Evolutionary conservation across 371 early-diverging fungal species (phyloP), one percentile per base, ranked within the genome.

Genomic region (Mortierella sp.): DNA sequence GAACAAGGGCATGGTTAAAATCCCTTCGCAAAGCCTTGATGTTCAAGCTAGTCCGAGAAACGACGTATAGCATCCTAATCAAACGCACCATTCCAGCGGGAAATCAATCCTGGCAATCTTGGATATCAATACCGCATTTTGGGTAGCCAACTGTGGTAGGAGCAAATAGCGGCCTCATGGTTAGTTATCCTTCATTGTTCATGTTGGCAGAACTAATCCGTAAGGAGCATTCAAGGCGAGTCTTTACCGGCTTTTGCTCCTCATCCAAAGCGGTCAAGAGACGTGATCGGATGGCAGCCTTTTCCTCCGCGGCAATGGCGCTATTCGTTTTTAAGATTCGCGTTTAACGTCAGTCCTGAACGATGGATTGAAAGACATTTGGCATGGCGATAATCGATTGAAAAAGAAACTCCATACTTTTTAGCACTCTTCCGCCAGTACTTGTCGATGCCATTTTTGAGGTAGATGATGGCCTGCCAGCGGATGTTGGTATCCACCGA

Each of bases 361-460:
- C n/a, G 19, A 5, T 45, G 45, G 45, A 45, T 7, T 12, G n/a
- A 12, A 7, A 45, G 34, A 7, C 34, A 34, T 2, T 13, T 54
- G 7, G 50, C 16, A 24, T 21, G 34, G n/a, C n/a, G n/a, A n/a
- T n/a, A n/a, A 34, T 61, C 30, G 50, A 47, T 16, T 6, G 41
- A 31, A 58, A 18, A 28, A 42, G 41, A n/a, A 13, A 42, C 18
- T 10, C 31, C 63, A 62, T 81, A 93, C 92, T 86, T 86, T 79
- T 82, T 86, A 12, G 91, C 91, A 3, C 90, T 86, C 72, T 87
- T 89, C 72, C 94, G 85, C 97, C 97, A 96, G 72, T 92, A 95
- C 60, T 88, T 89, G 73, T 91, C 92, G 46, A 96, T 86, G 3
- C 95, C 94, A 72, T 95, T 95, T 79, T 96, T 96, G 53, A 96